These are phyloP conservation scores for Actinidia chinensis DNA, from an alignment of 179 eudicot genomes.

Conservation along the genomic window DNA sequence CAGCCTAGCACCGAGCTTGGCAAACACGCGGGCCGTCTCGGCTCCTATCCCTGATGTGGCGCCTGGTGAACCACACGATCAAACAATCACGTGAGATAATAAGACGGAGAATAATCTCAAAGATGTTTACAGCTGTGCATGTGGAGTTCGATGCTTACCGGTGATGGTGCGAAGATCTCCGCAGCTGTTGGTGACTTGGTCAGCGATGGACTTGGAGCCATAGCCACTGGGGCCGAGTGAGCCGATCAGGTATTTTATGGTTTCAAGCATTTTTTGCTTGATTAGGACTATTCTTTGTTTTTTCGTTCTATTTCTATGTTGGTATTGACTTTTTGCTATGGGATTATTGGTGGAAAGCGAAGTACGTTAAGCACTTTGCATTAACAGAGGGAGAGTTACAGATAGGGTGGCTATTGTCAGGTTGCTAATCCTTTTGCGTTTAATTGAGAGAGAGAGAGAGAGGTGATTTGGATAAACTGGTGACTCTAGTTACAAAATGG, in stretches of 20 bases:
- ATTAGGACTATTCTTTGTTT: no score
- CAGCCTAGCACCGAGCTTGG: constrained; percentile 78
- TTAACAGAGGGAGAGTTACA: not conserved
- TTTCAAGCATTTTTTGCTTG: constrained; percentile 35
- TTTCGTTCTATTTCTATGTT: not conserved
- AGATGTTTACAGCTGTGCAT: not conserved
- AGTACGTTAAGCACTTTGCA: constrained; percentile 2
- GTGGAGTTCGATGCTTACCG: constrained; percentile 31
- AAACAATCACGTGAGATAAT: constrained; percentile 5
- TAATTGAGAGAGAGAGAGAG: constrained; percentile 19
- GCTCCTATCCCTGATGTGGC: constrained; percentile 97
- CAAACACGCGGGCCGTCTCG: constrained; percentile 86
- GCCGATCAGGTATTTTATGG: constrained; percentile 68
- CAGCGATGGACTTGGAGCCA: constrained; percentile 85
- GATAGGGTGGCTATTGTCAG: constrained; percentile 9
- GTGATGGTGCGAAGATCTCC: constrained; percentile 50
- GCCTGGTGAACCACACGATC: constrained; percentile 39
- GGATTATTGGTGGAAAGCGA: not conserved
- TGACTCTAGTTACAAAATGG: not conserved
- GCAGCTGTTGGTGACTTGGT: constrained; percentile 56
- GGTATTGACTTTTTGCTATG: not conserved
- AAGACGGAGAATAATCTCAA: no score
- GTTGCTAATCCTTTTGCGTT: not conserved
- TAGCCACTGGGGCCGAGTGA: constrained; percentile 76
- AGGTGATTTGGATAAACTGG: not conserved